phyloP scores from a whole-genome alignment of 352 stramenopile genomes.

The Elongisporangium undulatum region DNA sequence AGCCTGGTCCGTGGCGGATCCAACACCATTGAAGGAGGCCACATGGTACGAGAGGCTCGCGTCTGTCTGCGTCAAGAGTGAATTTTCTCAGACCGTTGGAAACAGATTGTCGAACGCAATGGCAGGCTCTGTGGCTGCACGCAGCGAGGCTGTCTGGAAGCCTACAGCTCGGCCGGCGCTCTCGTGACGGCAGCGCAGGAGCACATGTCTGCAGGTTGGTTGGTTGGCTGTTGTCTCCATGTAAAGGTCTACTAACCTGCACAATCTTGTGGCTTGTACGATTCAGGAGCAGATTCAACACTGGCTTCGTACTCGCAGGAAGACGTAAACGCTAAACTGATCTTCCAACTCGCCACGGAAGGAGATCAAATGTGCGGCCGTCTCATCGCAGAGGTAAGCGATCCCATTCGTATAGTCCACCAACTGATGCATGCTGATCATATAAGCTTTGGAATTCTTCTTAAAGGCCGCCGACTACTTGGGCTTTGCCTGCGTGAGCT shows the following conservation, averaged over 20 bases:
- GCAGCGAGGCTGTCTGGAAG: slow-evolving; percentile 73
- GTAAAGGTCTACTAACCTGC: too few relatives aligned
- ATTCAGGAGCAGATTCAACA: slow-evolving; percentile 40
- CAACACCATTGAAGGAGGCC: slow-evolving; percentile 72
- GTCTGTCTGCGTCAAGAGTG: not conserved
- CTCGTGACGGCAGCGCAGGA: slow-evolving; percentile 63
- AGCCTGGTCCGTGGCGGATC: slow-evolving; percentile 62
- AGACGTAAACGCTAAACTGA: slow-evolving; percentile 65
- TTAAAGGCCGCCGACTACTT: slow-evolving; percentile 72
- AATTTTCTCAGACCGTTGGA: too few relatives aligned
- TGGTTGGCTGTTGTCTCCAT: not conserved
- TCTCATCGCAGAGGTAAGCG: slow-evolving; percentile 62
- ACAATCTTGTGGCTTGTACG: not conserved
- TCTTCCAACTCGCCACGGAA: slow-evolving; percentile 64
- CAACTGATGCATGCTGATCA: not conserved
- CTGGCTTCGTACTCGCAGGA: slow-evolving; percentile 32
- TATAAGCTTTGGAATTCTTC: slow-evolving; percentile 1
- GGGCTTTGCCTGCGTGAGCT: slow-evolving; percentile 78
- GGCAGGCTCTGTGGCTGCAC: slow-evolving; percentile 67
- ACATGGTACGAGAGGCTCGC: slow-evolving; percentile 57
- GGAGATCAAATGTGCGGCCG: slow-evolving; percentile 64
- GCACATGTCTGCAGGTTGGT: slow-evolving; percentile 48
- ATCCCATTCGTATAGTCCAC: not conserved
- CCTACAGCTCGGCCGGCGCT: slow-evolving; percentile 67
- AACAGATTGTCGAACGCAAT: slow-evolving; percentile 84